Percentiles rank a stretch among this genome's conserved stretches.
phyloP scores from a whole-genome alignment of 1,139 yeast genomes.

The Zygoascus sp. region DNA sequence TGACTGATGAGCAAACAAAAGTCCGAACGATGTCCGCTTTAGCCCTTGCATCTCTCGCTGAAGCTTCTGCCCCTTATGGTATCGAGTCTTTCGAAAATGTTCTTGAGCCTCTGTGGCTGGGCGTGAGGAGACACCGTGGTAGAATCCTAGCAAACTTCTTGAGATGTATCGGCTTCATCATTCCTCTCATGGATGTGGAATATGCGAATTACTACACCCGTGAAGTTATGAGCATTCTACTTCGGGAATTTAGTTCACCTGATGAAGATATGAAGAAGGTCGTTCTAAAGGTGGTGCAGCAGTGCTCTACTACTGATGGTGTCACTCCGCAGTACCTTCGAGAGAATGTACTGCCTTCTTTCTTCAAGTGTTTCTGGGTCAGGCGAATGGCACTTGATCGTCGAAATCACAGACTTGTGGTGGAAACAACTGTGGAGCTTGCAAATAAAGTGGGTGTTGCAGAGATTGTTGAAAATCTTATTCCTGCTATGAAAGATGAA shows the following conservation, averaged over 20 bases:
- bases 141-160: slow-evolving; percentile 70
- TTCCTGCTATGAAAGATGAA: slow-evolving; percentile 68
- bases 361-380: slow-evolving; percentile 71
- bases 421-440: slow-evolving; percentile 66
- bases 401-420: slow-evolving; percentile 54
- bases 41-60: slow-evolving; percentile 73
- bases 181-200: slow-evolving; percentile 84
- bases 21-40: slow-evolving; percentile 68
- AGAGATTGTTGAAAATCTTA: slow-evolving; percentile 53
- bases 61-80: slow-evolving; percentile 85
- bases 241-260: slow-evolving; percentile 73
- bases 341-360: slow-evolving; percentile 54
- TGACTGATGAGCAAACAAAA: slow-evolving; percentile 67
- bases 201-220: slow-evolving; percentile 73
- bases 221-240: slow-evolving; percentile 62
- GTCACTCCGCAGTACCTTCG: slow-evolving; percentile 45
- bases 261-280: slow-evolving; percentile 87
- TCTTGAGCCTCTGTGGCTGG: slow-evolving; percentile 77
- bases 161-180: slow-evolving; percentile 71
- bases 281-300: slow-evolving; percentile 58
- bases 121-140: slow-evolving; percentile 74
- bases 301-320: slow-evolving; percentile 51
- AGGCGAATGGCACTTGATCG: slow-evolving; percentile 48
- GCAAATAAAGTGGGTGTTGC: slow-evolving; percentile 66
- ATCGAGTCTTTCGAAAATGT: slow-evolving; percentile 75